Percentiles rank a stretch among this genome's conserved stretches.
These are phyloP conservation scores for Arthrocladium fulminans DNA, from an alignment of 2,329 filamentous ascomycete species.

Conservation along the genomic window DNA sequence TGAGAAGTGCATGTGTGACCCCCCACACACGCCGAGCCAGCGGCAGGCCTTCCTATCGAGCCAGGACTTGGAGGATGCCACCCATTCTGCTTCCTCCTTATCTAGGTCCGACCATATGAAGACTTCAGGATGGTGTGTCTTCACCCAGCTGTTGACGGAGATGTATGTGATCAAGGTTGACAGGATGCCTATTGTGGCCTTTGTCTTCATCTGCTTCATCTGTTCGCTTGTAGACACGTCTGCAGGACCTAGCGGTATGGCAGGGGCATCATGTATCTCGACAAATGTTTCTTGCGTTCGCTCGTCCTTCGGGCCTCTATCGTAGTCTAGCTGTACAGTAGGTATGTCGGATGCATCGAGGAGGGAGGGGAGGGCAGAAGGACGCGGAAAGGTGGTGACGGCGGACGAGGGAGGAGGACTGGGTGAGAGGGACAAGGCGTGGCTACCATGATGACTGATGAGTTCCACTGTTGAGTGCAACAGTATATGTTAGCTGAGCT, in stretches of 20 bases:
- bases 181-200: conserved; percentile 32
- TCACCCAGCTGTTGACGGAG: conserved; percentile 41
- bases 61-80: conserved; percentile 63
- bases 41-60: conserved; percentile 66
- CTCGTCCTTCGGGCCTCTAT: background rate
- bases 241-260: background rate
- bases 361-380: conserved; percentile 19
- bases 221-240: conserved; percentile 22
- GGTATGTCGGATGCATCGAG: conserved; percentile 20
- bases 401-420: conserved; percentile 14
- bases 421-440: conserved; percentile 18
- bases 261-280: conserved; percentile 1
- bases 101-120: conserved; percentile 52
- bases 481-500: background rate
- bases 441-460: conserved; percentile 21
- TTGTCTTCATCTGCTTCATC: conserved; percentile 33
- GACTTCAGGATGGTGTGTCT: conserved; percentile 54
- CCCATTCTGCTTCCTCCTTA: conserved; percentile 57
- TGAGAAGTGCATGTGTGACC: conserved; percentile 61
- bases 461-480: conserved; percentile 3
- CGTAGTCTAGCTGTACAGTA: background rate
- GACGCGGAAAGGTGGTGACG: conserved; percentile 6
- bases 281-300: background rate
- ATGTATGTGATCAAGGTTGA: conserved; percentile 36
- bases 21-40: conserved; percentile 70